Percentiles rank a stretch among this genome's conserved stretches.
Evolutionary conservation across 305 asterid genomes (phyloP).

Genomic region (Coffea humblotiana): DNA sequence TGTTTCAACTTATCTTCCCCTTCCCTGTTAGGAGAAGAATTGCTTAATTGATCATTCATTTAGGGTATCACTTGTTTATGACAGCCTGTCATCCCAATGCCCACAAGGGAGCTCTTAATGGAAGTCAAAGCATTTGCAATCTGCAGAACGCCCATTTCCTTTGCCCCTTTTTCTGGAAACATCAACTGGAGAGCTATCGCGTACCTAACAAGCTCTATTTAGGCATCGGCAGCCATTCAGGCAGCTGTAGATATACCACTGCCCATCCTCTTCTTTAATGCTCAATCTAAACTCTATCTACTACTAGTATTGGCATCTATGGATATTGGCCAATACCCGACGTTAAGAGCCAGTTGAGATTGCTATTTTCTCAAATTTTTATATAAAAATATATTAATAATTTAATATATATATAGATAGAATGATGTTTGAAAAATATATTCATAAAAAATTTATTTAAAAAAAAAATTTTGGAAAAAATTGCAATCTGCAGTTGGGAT

Average conservation of each 20-base stretch:
- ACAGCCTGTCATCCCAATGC: background rate
- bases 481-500: too few relatives aligned
- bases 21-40: background rate
- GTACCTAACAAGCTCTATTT: background rate
- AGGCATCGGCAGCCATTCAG: background rate
- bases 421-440: too few relatives aligned
- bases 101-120: background rate
- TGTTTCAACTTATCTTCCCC: background rate
- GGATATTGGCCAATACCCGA: background rate
- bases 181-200: background rate
- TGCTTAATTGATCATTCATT: background rate
- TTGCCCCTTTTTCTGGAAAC: background rate
- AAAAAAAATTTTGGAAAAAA: too few relatives aligned
- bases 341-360: too few relatives aligned
- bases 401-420: too few relatives aligned
- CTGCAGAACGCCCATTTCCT: background rate
- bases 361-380: too few relatives aligned
- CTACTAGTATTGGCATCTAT: background rate
- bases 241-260: background rate
- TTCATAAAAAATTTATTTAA: too few relatives aligned
- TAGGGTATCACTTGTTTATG: background rate
- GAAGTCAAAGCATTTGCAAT: background rate
- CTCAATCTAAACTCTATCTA: background rate
- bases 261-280: background rate
- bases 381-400: too few relatives aligned